Evolutionary conservation across 1,139 yeast species (phyloP), one percentile per base, ranked within the genome.

Genomic region (Candida dubliniensis): DNA sequence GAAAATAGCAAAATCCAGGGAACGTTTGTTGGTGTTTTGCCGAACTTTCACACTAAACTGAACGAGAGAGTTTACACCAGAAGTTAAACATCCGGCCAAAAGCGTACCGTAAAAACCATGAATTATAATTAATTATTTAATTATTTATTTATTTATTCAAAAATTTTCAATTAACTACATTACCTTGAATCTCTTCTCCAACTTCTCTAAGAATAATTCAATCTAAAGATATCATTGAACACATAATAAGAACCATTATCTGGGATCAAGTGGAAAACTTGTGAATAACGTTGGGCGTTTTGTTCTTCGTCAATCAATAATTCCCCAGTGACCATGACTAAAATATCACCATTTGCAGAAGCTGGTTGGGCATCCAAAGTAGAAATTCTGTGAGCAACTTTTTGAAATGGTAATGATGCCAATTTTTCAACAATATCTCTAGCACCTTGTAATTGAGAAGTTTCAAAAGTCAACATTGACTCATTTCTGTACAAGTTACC

Each of bases 301-400:
- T 84, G 87, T 72, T 93, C 98, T 52, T 91, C 98, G 64, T 93
- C 99, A 58, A 86, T 80, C 56, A 90, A 70, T 56, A 93, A 79
- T 67, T 89, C 96, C 53, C 99, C 99, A 44, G 99, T 93, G 57
- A 93, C 98, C 96, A 93, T 86, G 47, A 91, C 98, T 60, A 93
- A 77, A 48, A 93, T 96, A 63, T 91, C 98, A 50, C 97, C 97
- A 57, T 75, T 80, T 48, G 96, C 88, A 49, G 96, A 86, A 34
- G 95, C 96, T 40, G 99, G 99, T 74, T 93, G 99, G 41, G 98
- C 99, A 63, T 93, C 99, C 60, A 93, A 79, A 40, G 99, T 91
- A 46, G 95, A 83, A 62, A 93, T 85, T 71, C 95, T 80, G 76
- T 93, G 99, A 41, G 81, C 84, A 49, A 95, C 97, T 71, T 89